A percentile compares a stretch with the other conserved stretches of the same genome.
Evolutionary conservation across 2,329 filamentous ascomycete genomes (phyloP).

Genomic region (Talaromyces atroroseus): DNA sequence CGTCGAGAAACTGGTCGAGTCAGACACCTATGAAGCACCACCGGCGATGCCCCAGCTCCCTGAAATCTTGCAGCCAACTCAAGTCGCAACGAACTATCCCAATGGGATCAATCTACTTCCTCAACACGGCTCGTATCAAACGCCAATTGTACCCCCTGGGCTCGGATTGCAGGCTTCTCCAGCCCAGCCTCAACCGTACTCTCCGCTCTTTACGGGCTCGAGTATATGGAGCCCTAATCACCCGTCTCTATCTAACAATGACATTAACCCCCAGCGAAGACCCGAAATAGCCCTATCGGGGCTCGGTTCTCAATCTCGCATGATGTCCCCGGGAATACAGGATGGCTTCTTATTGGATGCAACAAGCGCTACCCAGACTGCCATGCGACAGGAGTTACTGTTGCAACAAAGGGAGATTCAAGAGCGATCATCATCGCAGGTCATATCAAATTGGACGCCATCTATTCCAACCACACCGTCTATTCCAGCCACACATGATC

Average conservation of each 20-base stretch:
- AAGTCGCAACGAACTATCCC: neutral
- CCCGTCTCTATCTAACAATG: constrained; percentile 23
- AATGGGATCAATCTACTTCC: neutral
- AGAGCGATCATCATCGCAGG: constrained; percentile 6
- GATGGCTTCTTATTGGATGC: constrained; percentile 11
- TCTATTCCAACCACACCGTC: neutral
- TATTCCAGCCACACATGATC: neutral
- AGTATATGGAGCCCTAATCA: constrained; percentile 44
- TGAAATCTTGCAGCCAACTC: constrained; percentile 19
- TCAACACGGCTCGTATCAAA: constrained; percentile 18
- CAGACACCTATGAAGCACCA: constrained; percentile 34
- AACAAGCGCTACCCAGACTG: constrained; percentile 19
- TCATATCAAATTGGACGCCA: constrained; percentile 1
- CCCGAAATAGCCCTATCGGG: constrained; percentile 27
- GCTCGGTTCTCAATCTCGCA: constrained; percentile 21
- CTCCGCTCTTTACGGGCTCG: constrained; percentile 30
- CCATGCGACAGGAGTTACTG: constrained; percentile 24
- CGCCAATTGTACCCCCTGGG: constrained; percentile 30
- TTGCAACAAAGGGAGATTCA: constrained; percentile 18
- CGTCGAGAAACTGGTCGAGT: constrained; percentile 36
- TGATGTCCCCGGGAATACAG: constrained; percentile 9
- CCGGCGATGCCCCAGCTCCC: constrained; percentile 22
- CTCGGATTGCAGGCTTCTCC: constrained; percentile 23
- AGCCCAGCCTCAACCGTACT: constrained; percentile 27
- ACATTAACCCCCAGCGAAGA: constrained; percentile 32